Evolutionary conservation across 2,329 filamentous ascomycete species (phyloP).

Genomic region (Didymella pomorum): DNA sequence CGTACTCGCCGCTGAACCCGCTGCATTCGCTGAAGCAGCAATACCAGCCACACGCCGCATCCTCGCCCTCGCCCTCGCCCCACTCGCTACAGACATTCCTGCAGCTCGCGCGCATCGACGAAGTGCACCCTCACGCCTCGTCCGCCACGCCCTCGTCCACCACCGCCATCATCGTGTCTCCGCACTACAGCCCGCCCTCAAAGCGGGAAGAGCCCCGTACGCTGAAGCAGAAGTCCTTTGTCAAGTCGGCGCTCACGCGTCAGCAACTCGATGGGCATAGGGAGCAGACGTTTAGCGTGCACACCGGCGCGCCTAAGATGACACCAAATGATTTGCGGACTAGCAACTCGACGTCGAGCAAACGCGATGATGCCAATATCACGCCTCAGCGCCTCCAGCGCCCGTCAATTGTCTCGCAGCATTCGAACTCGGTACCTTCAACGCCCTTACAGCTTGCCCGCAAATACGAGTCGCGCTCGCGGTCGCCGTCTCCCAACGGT

Average conservation of each 20-base stretch:
- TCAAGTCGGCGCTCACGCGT: conserved; percentile 40
- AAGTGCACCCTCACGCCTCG: conserved; percentile 33
- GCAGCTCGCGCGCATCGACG: conserved; percentile 42
- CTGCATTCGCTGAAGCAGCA: conserved; percentile 25
- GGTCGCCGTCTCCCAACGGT: conserved; percentile 79
- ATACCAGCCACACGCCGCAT: conserved; percentile 19
- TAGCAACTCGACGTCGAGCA: conserved; percentile 37
- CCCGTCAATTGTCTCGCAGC: conserved; percentile 64
- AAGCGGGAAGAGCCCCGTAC: conserved; percentile 45
- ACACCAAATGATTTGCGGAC: conserved; percentile 42
- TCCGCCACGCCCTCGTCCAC: conserved; percentile 30
- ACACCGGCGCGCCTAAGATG: conserved; percentile 49
- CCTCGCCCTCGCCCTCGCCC: conserved; percentile 29
- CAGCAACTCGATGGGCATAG: conserved; percentile 51
- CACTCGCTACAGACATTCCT: conserved; percentile 39
- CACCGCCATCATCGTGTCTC: conserved; percentile 52
- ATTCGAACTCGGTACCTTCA: conserved; percentile 91
- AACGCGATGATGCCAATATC: conserved; percentile 34
- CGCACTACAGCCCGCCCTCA: conserved; percentile 44
- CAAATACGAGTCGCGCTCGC: conserved; percentile 79
- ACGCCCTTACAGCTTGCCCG: conserved; percentile 90
- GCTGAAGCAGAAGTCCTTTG: conserved; percentile 41
- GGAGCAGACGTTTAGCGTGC: conserved; percentile 41
- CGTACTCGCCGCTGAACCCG: conserved; percentile 25
- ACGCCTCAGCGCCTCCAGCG: conserved; percentile 47